Evolutionary conservation across 1,284 basidiomycete genomes (phyloP).

Genomic region (Heimioporus punctisporus): DNA sequence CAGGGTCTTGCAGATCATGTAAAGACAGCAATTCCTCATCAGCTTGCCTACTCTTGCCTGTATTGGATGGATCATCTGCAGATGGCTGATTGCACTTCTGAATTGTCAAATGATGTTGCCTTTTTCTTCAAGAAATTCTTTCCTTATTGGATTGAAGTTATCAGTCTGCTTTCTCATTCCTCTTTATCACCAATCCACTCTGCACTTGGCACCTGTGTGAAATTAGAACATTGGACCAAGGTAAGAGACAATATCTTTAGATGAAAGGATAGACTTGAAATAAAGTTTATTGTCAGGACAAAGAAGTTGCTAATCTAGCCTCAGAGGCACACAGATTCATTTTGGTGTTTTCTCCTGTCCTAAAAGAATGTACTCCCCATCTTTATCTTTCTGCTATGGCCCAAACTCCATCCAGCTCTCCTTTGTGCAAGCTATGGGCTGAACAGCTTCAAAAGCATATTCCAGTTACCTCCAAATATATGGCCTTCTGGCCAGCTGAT

Average conservation of each 20-base stretch:
- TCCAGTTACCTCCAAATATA: constrained; percentile 8
- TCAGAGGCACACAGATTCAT: constrained; percentile 20
- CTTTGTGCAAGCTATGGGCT: constrained; percentile 13
- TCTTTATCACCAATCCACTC: constrained; percentile 4
- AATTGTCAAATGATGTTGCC: constrained; percentile 14
- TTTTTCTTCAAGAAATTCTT: constrained; percentile 20
- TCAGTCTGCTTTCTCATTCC: constrained; percentile 20
- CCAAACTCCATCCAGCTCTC: constrained; percentile 21
- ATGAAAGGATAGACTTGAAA: constrained; percentile 2
- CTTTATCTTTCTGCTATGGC: constrained; percentile 26
- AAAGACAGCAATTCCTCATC: constrained; percentile 5
- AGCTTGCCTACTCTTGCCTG: constrained; percentile 16
- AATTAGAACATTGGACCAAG: constrained; percentile 18
- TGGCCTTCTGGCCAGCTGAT: constrained; percentile 20
- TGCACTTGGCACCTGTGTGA: constrained; percentile 12
- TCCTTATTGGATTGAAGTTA: constrained; percentile 22
- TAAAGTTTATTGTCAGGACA: background rate
- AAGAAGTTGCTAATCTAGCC: constrained; percentile 21
- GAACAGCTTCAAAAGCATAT: constrained; percentile 17
- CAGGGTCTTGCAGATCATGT: constrained; percentile 2
- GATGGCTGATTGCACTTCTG: constrained; percentile 6
- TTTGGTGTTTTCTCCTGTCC: constrained; percentile 16
- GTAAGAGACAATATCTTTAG: background rate
- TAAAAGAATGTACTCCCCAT: constrained; percentile 22
- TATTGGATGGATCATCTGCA: constrained; percentile 24